Base-by-base conservation (phyloP, 306 rosid genomes). In the Citrullus amarus region DNA sequence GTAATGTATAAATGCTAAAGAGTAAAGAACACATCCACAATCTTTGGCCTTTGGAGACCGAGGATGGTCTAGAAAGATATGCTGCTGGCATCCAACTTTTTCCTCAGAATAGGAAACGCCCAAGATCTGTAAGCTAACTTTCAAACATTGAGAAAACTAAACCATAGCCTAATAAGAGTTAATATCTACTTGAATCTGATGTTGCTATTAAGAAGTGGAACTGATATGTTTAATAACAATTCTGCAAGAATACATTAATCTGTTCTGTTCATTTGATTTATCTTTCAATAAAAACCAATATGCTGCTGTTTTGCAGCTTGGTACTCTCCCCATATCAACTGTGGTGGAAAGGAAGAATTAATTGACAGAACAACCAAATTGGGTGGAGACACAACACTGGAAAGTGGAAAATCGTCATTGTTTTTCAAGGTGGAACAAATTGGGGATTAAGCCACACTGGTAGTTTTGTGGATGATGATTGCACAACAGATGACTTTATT, bases 381-480 rank as follows among this genome's bases (percentile, higher is more conserved):
- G 79, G 90, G 86, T 16, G 87, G 25, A 18, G 90, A 89, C 79
- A 34, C 39, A 54, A 63, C 57, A 53, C 8, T 48, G 16, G 54
- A 60, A 66, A 5, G 0, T 1, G 82, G 44, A 20, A 88, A 84
- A 58, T 32, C 86, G 9, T 82, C 93, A 12, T 59, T 56, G 18
- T 85, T 76, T 77, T 25, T 12, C 25, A 2, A 6, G 80, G 78
- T 16, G 66, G 36, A 61, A 11, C 79, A 14, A 80, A 87, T 59
- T 88, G 90, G 94, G 92, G 79, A 79, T 9, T 79, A 68, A 90
- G 89, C 75, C 88, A 10, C 62, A 66, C 90, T 9, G 94, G 97
- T 46, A 80, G 59, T 82, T 90, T 87, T 72, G 0, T 79, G 20
- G 91, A 88, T 53, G 74, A 80, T 51, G 38, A 32, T 20, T 46